Evolutionary conservation across 2,329 filamentous ascomycete species (phyloP).

Genomic region (Exophiala spinifera): DNA sequence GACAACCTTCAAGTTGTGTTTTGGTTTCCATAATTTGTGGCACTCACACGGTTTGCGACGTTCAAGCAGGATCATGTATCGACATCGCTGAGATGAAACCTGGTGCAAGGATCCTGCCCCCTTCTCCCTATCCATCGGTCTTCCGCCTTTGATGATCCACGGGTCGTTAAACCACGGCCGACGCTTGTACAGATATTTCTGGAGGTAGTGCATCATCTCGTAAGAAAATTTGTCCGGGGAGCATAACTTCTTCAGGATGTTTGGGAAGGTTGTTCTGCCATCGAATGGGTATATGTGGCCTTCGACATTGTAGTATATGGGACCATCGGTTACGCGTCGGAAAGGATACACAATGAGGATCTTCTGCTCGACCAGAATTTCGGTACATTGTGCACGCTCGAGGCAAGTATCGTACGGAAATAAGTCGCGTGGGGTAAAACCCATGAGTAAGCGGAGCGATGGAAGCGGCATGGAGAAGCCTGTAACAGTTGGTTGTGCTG

Average conservation of each 20-base stretch:
- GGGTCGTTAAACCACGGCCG: background rate
- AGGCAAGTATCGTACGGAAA: background rate
- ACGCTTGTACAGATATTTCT: background rate
- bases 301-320: background rate
- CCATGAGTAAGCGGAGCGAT: background rate
- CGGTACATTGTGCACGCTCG: background rate
- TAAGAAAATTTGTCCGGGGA: background rate
- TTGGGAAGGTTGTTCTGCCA: background rate
- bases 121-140: background rate
- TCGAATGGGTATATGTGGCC: background rate
- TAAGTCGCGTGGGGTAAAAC: background rate
- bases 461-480: background rate
- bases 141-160: background rate
- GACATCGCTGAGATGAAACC: background rate
- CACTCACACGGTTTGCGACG: background rate
- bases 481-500: background rate
- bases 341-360: background rate
- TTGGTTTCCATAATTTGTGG: background rate
- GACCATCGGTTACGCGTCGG: background rate
- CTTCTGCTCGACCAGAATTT: background rate
- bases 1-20: background rate
- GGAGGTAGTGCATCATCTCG: background rate
- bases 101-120: background rate
- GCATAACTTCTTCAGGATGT: background rate
- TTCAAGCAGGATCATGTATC: background rate